Evolutionary conservation across 495 filamentous ascomycete species (phyloP), one percentile per base, ranked within the genome.

Genomic region (Penicillium alfredii): DNA sequence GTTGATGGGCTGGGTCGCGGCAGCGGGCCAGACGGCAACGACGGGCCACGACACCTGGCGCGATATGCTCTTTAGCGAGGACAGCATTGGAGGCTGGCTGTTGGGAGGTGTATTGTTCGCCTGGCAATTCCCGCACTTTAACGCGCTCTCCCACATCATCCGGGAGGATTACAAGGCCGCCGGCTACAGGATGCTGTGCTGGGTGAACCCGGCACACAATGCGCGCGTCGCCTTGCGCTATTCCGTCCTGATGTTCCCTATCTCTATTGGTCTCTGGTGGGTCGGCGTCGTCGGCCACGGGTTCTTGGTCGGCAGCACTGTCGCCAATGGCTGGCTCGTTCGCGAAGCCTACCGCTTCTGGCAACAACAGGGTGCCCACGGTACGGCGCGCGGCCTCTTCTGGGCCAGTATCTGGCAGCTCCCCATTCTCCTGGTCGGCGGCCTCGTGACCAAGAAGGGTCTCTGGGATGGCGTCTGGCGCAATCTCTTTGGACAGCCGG

Each of bases 81-180:
- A 67, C 8, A 83, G 81, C 38, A 63, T 82, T 5, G 92, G 92
- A 2, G 93, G 90, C 1, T 98, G 92, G 92, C 59, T 97, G 5
- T 67, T 95, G 1, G 93, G 85, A 4, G 77, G 73, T 0, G 63
- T 96, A 19, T 67, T 98, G 5, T 93, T 95, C 41, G 85, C 88
- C 1, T 98, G 92, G 92, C 92, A 98, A 58, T 97, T 97, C 52
- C 87, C 92, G 8, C 92, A 98, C 56, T 98, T 98, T 68, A 96
- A 94, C 68, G 81, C 88, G 0, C 68, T 98, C 7, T 88, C 82
- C 14, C 92, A 87, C 73, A 63, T 75, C 7, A 92, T 97, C 38
- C 71, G 86, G 6, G 83, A 94, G 1, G 93, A 98, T 50, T 98
- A 98, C 64, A 80, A 77, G 45, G 68, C 70, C 5, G 92, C 88